phyloP scores from a whole-genome alignment of 148 eudicot species.

The Oxyria digyna region DNA sequence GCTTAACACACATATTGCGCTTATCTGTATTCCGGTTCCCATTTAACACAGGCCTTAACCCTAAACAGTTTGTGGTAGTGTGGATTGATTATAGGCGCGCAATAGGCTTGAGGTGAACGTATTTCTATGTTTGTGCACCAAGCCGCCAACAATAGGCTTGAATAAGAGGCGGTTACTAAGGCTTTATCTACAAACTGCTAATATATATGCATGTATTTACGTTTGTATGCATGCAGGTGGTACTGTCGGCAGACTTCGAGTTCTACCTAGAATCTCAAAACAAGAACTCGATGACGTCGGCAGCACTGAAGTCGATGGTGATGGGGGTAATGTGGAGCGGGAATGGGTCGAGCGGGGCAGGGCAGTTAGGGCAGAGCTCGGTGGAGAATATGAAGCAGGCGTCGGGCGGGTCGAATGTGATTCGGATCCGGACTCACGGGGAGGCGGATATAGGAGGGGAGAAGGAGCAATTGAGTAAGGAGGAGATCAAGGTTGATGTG shows the following conservation, averaged over 20 bases:
- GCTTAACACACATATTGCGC: too few species aligned
- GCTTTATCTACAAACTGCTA: too few species aligned
- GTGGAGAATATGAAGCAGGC: conserved; percentile 14
- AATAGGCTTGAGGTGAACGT: too few species aligned
- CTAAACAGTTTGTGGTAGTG: too few species aligned
- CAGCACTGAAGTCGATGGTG: conserved; percentile 18
- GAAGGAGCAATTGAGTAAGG: conserved; percentile 12
- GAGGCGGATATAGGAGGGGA: conserved; percentile 14
- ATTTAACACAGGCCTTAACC: too few species aligned
- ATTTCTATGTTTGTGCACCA: too few species aligned
- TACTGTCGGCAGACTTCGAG: conserved; percentile 18
- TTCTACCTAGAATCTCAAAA: conserved; percentile 14
- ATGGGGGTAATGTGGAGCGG: conserved; percentile 24
- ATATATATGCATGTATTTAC: background rate
- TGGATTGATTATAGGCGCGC: too few species aligned
- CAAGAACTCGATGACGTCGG: conserved; percentile 14
- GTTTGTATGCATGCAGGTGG: background rate
- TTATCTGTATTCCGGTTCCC: too few species aligned
- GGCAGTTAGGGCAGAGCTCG: conserved; percentile 17
- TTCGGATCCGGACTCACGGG: conserved; percentile 19
- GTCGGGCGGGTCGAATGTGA: conserved; percentile 6
- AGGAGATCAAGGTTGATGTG: conserved; percentile 28
- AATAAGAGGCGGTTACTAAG: too few species aligned
- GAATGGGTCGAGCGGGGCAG: conserved; percentile 13
- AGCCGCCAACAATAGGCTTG: too few species aligned